Base-by-base conservation (phyloP, 257 asterid species). In the Plantago ovata region DNA sequence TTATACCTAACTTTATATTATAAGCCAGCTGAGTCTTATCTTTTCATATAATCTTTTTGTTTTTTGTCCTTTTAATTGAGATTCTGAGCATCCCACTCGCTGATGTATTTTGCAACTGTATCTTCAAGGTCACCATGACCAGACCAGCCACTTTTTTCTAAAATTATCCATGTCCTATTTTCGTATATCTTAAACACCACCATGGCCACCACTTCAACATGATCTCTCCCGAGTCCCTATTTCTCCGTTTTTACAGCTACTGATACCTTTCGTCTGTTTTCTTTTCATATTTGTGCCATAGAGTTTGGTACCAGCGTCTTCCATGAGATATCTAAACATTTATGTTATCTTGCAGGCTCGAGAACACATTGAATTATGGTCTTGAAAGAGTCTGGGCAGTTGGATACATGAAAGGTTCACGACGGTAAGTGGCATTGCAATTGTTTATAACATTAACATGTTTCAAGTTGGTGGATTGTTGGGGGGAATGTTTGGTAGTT, bases 361-460 rank as follows among this genome's bases (percentile, higher is more conserved):
- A 93, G 70, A 93, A 89, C 73, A 93, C 99, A n/a, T 69, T 93
- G 75, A 93, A 93, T 73, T 93, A 93, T 81, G 90, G 97, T 45
- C 93, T 93, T 79, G 99, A 93, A 75, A 80, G 99, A 80, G 99
- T 93, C 68, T 93, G 99, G 97, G 89, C 97, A 28, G 74, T 89
- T 61, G 99, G 99, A 63, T 89, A 77, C 86, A 82, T 83, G 63
- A 93, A 80, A 79, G 84, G 97, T 65, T 93, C 99, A 22, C 82
- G 99, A 77, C 72, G 99, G 99, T 89, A 75, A 74, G 85, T 61
- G 47, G 19, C 50, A 47, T 59, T 60, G 23, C 58, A 40, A 56
- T 58, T 66, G 42, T 42, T 61, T 9, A 45, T 42, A 28, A 49
- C 52, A 59, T 69, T 54, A 44, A 40, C 53, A 40, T 39, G 45